Percentiles rank a stretch among this genome's conserved stretches.
Evolutionary conservation across 495 filamentous ascomycete species (phyloP).

Genomic region (Aspergillus homomorphus): DNA sequence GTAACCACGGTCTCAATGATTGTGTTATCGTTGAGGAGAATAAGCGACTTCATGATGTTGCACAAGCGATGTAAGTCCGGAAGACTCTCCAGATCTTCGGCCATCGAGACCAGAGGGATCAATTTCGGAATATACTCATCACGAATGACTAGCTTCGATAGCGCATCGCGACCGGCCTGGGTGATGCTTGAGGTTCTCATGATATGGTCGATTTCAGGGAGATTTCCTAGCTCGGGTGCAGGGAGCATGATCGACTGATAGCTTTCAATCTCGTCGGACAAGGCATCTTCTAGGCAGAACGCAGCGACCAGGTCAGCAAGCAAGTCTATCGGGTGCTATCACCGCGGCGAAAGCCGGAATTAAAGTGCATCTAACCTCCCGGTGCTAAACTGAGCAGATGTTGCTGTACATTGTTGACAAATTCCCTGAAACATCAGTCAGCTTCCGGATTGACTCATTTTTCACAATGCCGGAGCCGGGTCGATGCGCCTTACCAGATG

Average conservation of each 20-base stretch:
- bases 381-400: constrained; percentile 52
- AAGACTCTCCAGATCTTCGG: constrained; percentile 87
- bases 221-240: constrained; percentile 69
- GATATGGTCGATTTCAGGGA: constrained; percentile 76
- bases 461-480: constrained; percentile 9
- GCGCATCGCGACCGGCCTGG: constrained; percentile 75
- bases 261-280: constrained; percentile 84
- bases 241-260: constrained; percentile 72
- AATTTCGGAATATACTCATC: constrained; percentile 88
- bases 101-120: constrained; percentile 75
- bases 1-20: constrained; percentile 93
- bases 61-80: constrained; percentile 84
- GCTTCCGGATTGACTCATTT: constrained; percentile 5
- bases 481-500: constrained; percentile 66
- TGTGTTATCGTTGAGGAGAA: constrained; percentile 87
- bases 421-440: constrained; percentile 59
- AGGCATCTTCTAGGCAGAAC: constrained; percentile 66
- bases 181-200: constrained; percentile 74
- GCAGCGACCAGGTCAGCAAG: constrained; percentile 14
- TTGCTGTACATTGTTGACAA: constrained; percentile 80
- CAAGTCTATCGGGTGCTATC: not conserved
- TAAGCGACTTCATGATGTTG: constrained; percentile 96
- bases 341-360: not conserved
- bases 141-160: constrained; percentile 79
- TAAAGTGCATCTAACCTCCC: constrained; percentile 40